These are phyloP conservation scores for Mycena sanguinolenta DNA, from an alignment of 768 basidiomycete genomes.

Conservation along the genomic window DNA sequence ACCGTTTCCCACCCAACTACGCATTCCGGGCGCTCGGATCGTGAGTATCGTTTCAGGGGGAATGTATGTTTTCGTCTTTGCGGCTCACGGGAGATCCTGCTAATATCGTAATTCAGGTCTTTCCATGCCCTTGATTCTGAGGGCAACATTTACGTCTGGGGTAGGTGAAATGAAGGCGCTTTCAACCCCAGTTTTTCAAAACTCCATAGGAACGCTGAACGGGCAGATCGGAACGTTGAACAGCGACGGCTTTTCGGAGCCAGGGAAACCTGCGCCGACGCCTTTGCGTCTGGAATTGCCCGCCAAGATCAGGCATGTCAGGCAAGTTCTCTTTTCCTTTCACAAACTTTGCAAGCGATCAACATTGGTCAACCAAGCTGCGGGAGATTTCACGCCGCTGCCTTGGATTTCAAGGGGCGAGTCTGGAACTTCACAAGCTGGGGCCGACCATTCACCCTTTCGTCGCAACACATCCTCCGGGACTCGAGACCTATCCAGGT, in stretches of 20 bases:
- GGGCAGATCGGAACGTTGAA: conserved; percentile 55
- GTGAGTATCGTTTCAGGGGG: conserved; percentile 86
- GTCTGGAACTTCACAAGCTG: conserved; percentile 86
- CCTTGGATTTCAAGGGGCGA: conserved; percentile 68
- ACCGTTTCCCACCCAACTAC: conserved; percentile 75
- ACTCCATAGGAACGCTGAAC: conserved; percentile 69
- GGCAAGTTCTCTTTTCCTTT: conserved; percentile 54
- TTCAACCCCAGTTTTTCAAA: not conserved
- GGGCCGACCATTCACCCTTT: conserved; percentile 81
- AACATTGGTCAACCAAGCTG: conserved; percentile 65
- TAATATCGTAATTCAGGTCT: conserved; percentile 64
- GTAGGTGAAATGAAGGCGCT: conserved; percentile 52
- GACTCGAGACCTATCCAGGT: conserved; percentile 66
- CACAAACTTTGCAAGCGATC: not conserved
- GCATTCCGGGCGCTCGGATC: conserved; percentile 70
- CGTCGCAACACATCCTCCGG: conserved; percentile 57
- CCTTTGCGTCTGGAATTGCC: conserved; percentile 76
- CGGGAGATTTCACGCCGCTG: conserved; percentile 79
- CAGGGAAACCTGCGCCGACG: conserved; percentile 60
- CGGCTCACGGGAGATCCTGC: not conserved
- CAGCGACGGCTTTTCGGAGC: conserved; percentile 69
- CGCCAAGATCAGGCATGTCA: conserved; percentile 70
- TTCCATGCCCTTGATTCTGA: conserved; percentile 88
- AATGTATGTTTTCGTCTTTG: conserved; percentile 61
- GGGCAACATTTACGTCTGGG: conserved; percentile 86